Percentiles rank a stretch among this genome's conserved stretches.
phyloP scores from a whole-genome alignment of 1,284 basidiomycete species.

The Sanghuangporus sanghuang region DNA sequence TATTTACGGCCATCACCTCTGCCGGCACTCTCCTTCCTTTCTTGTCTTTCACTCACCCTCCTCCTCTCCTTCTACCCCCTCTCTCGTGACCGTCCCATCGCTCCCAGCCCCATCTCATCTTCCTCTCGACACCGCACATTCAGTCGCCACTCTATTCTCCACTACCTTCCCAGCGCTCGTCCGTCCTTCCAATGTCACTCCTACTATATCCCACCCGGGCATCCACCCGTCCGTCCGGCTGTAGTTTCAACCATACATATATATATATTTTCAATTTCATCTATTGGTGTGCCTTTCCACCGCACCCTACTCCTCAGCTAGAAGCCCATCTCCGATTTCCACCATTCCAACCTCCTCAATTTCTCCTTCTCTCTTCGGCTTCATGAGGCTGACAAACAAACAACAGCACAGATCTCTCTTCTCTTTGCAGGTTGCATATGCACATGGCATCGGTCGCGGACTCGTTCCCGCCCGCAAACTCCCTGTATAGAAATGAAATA shows the following conservation, averaged over 20 bases:
- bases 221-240: not conserved
- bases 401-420: not conserved
- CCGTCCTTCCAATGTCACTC: not conserved
- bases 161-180: not conserved
- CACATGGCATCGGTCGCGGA: no score
- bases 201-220: not conserved
- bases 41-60: not conserved
- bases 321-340: not conserved
- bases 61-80: not conserved
- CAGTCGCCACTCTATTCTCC: not conserved
- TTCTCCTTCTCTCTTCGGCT: not conserved
- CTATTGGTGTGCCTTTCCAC: slow-evolving; percentile 4
- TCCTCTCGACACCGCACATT: not conserved
- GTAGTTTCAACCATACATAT: not conserved
- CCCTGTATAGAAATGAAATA: no score
- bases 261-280: not conserved
- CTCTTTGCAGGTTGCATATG: not conserved
- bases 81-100: not conserved
- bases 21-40: not conserved
- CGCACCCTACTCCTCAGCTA: not conserved
- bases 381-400: not conserved
- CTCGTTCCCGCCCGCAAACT: no score
- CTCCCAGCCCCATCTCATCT: not conserved
- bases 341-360: not conserved
- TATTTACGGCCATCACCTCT: not conserved